Conservation (phyloP, 768 basidiomycete species). For the Cubamyces sp. region DNA sequence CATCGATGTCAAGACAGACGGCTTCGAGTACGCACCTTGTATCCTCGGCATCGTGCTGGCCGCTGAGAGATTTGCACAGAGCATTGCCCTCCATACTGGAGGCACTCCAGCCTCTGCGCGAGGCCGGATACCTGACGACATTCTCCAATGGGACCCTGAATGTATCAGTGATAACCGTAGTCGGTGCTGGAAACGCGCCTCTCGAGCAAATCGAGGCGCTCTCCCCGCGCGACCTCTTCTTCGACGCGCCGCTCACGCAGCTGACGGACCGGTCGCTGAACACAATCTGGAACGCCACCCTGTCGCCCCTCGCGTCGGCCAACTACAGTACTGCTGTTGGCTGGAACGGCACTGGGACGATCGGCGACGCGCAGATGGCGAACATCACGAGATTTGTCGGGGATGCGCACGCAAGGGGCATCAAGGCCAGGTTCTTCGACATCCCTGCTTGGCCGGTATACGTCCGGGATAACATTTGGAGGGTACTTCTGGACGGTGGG, state of each 20-base stretch:
- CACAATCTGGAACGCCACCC: slow-evolving; percentile 43
- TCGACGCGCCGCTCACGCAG: slow-evolving; percentile 53
- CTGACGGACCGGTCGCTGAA: slow-evolving; percentile 41
- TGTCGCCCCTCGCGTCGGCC: slow-evolving; percentile 54
- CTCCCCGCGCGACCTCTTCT: slow-evolving; percentile 52
- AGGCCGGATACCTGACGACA: slow-evolving; percentile 50
- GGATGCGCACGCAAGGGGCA: slow-evolving; percentile 48
- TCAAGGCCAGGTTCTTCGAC: slow-evolving; percentile 56
- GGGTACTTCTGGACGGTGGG: slow-evolving; percentile 44
- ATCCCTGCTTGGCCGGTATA: slow-evolving; percentile 53
- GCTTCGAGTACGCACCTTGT: slow-evolving; percentile 40
- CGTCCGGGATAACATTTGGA: slow-evolving; percentile 50
- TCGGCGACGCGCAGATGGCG: slow-evolving; percentile 43
- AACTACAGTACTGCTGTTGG: slow-evolving; percentile 50
- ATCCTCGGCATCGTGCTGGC: background rate
- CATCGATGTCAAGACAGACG: slow-evolving; percentile 57
- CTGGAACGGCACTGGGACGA: slow-evolving; percentile 50
- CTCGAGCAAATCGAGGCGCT: slow-evolving; percentile 49
- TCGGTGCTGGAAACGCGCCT: slow-evolving; percentile 58
- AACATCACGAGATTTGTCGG: slow-evolving; percentile 45
- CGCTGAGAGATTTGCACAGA: slow-evolving; percentile 29
- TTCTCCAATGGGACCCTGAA: slow-evolving; percentile 45
- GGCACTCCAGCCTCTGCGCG: slow-evolving; percentile 50
- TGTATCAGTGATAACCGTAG: slow-evolving; percentile 43
- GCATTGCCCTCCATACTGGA: slow-evolving; percentile 48